phyloP scores from a whole-genome alignment of 2,329 filamentous ascomycete species.

The Emmonsiellopsis sp. region DNA sequence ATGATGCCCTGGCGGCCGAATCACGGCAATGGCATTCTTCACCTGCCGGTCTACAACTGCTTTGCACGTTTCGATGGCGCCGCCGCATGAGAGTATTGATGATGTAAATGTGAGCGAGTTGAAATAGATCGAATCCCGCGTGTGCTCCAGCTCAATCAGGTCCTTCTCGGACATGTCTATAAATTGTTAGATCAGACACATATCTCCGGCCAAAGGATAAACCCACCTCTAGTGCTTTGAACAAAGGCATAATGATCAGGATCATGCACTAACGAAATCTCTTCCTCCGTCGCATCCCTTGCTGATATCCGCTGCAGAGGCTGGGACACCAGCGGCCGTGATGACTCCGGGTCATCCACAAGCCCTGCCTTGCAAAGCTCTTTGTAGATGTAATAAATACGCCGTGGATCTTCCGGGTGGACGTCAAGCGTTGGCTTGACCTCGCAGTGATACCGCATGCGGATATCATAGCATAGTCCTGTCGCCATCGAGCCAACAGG shows the following conservation, averaged over 20 bases:
- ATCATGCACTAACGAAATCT: slow-evolving; percentile 73
- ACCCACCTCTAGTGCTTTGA: slow-evolving; percentile 40
- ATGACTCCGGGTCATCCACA: slow-evolving; percentile 52
- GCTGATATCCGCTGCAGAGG: slow-evolving; percentile 62
- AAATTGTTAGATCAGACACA: neutral
- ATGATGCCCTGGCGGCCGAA: slow-evolving; percentile 90
- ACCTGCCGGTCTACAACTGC: slow-evolving; percentile 75
- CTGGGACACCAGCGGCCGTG: slow-evolving; percentile 40
- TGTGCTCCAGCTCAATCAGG: slow-evolving; percentile 59
- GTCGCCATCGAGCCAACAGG: slow-evolving; percentile 50
- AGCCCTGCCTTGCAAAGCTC: slow-evolving; percentile 75
- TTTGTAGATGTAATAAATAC: slow-evolving; percentile 88
- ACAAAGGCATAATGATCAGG: slow-evolving; percentile 74
- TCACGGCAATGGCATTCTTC: slow-evolving; percentile 92
- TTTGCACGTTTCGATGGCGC: slow-evolving; percentile 90
- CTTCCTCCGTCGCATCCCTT: slow-evolving; percentile 64
- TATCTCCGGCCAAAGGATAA: neutral
- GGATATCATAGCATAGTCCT: slow-evolving; percentile 79
- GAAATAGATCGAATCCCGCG: slow-evolving; percentile 71
- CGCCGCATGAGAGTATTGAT: slow-evolving; percentile 75
- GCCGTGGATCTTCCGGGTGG: slow-evolving; percentile 86
- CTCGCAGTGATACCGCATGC: slow-evolving; percentile 94
- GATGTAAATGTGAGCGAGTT: slow-evolving; percentile 73
- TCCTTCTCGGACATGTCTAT: slow-evolving; percentile 46
- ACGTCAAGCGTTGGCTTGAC: slow-evolving; percentile 59